Conservation (phyloP, 2,329 filamentous ascomycete genomes). For the Fusarium sp. region DNA sequence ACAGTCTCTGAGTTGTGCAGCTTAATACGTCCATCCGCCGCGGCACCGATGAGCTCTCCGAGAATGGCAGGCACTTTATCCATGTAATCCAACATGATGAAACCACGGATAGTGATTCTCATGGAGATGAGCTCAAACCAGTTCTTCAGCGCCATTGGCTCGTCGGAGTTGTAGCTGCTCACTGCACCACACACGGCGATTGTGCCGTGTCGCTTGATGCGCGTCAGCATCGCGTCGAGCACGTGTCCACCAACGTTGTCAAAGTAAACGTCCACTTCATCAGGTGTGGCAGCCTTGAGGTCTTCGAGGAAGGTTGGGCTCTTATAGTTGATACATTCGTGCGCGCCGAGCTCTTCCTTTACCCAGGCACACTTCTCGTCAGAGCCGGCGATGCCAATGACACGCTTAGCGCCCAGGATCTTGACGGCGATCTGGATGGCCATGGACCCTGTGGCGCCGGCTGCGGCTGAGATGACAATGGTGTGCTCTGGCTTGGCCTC, state of each 20-base stretch:
- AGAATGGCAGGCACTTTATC: constrained; percentile 44
- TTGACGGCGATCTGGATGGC: constrained; percentile 46
- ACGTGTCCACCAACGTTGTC: constrained; percentile 46
- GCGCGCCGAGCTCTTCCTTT: constrained; percentile 40
- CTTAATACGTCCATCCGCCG: constrained; percentile 44
- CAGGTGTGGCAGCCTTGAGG: constrained; percentile 41
- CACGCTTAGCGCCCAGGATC: constrained; percentile 44
- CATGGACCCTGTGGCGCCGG: constrained; percentile 46
- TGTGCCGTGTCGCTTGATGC: constrained; percentile 42
- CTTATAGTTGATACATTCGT: constrained; percentile 48
- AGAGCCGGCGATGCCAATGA: constrained; percentile 45
- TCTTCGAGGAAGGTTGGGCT: constrained; percentile 45
- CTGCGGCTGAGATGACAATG: constrained; percentile 46
- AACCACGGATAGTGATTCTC: constrained; percentile 42
- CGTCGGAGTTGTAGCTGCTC: constrained; percentile 43
- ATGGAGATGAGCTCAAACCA: constrained; percentile 47
- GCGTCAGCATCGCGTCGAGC: constrained; percentile 44
- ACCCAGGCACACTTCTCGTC: constrained; percentile 48
- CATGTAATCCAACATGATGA: constrained; percentile 47
- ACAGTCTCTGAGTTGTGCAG: constrained; percentile 41
- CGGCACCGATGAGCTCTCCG: constrained; percentile 43
- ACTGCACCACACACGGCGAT: constrained; percentile 46
- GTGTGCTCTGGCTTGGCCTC: constrained; percentile 45
- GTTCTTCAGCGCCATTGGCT: constrained; percentile 44
- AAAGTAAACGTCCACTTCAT: constrained; percentile 47